These are phyloP conservation scores for Macroventuria anomochaeta DNA, from an alignment of 2,329 filamentous ascomycete genomes.

Conservation along the genomic window DNA sequence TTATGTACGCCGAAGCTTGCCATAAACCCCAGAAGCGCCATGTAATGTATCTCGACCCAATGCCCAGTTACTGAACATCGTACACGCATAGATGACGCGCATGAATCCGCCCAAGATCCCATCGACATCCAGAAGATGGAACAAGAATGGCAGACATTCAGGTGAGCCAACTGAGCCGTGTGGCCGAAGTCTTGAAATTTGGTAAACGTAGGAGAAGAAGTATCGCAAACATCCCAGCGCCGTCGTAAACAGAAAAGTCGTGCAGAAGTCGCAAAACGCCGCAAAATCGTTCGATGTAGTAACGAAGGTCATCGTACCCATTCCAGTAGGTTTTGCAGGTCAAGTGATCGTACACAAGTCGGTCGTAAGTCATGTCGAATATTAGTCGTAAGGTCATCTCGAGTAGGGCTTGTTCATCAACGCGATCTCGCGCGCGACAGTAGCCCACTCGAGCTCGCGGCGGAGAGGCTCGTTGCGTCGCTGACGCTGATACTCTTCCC, in stretches of 20 bases:
- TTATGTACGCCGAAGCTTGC: neutral
- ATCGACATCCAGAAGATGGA: constrained; percentile 11
- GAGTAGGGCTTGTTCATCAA: constrained; percentile 96
- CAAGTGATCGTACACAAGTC: constrained; percentile 30
- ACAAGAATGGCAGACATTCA: constrained; percentile 18
- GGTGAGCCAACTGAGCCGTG: constrained; percentile 24
- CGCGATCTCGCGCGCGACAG: constrained; percentile 87
- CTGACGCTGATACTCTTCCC: constrained; percentile 80
- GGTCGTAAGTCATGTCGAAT: constrained; percentile 31
- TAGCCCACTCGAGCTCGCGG: constrained; percentile 89
- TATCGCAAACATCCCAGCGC: constrained; percentile 6
- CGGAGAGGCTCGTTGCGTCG: constrained; percentile 62
- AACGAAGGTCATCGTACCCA: constrained; percentile 12
- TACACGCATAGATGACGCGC: constrained; percentile 13
- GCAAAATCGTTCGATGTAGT: constrained; percentile 7
- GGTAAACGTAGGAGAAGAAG: constrained; percentile 15
- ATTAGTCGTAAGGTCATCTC: constrained; percentile 55
- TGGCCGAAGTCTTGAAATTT: constrained; percentile 23
- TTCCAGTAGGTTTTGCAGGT: constrained; percentile 15
- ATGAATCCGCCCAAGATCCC: neutral
- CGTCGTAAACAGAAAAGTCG: neutral
- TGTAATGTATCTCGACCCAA: constrained; percentile 11
- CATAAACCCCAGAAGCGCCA: constrained; percentile 1
- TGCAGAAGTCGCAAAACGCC: constrained; percentile 10
- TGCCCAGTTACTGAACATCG: constrained; percentile 9